phyloP scores from a whole-genome alignment of 257 asterid species.

The Anisodus acutangulus region DNA sequence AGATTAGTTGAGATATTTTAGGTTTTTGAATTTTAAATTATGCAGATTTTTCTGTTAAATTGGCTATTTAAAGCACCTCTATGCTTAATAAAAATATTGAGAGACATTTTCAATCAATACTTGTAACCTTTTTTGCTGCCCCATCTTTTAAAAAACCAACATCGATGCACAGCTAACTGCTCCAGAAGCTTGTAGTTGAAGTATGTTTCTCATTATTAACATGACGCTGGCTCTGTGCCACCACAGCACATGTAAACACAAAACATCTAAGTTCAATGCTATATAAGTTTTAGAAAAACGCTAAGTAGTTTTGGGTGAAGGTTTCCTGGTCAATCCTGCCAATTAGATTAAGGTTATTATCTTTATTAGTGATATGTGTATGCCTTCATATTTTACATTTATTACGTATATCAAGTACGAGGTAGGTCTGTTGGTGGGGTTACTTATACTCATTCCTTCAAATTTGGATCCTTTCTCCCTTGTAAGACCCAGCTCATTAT shows the following conservation, averaged over 20 bases:
- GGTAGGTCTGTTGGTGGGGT: background rate
- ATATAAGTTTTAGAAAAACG: background rate
- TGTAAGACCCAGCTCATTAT: constrained; percentile 21
- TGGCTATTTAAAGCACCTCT: too few species aligned
- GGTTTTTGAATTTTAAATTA: too few species aligned
- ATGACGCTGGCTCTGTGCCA: background rate
- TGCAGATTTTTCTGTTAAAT: too few species aligned
- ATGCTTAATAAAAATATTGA: too few species aligned
- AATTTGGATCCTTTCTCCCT: constrained; percentile 11
- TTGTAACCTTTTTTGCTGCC: too few species aligned
- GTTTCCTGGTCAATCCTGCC: constrained; percentile 17
- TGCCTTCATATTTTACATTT: constrained; percentile 16
- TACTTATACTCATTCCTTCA: constrained; percentile 4
- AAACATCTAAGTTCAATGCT: background rate
- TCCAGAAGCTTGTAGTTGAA: constrained; percentile 2
- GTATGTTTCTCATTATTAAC: background rate
- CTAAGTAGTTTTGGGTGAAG: background rate
- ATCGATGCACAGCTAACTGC: background rate
- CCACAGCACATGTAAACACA: background rate
- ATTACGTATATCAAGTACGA: background rate
- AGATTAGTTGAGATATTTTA: too few species aligned
- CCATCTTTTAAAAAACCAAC: too few species aligned
- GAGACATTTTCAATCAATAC: too few species aligned
- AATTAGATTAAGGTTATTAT: background rate
- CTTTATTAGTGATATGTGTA: background rate